Evolutionary conservation across 2,329 filamentous ascomycete species (phyloP).

Genomic region (Setomelanomma holmii): DNA sequence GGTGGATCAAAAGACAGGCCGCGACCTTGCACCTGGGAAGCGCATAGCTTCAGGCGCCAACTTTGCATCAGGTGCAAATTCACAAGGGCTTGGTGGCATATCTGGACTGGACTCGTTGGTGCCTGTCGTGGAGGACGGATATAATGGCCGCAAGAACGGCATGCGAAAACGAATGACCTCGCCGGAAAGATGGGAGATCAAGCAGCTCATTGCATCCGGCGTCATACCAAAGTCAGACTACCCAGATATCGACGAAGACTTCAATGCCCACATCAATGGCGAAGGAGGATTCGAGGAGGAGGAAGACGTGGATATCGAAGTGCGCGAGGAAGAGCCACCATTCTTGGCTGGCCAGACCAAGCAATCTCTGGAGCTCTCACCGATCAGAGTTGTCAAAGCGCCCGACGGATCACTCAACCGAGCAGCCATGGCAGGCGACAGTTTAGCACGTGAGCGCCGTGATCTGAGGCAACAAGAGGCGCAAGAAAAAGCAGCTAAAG

Average conservation of each 20-base stretch:
- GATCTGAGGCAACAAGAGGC: constrained; percentile 89
- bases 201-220: constrained; percentile 93
- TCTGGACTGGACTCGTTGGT: constrained; percentile 59
- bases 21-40: constrained; percentile 79
- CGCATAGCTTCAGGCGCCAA: constrained; percentile 69
- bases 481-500: constrained; percentile 77
- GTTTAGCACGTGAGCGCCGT: constrained; percentile 85
- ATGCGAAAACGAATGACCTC: constrained; percentile 94
- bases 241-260: constrained; percentile 92
- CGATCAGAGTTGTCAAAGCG: constrained; percentile 95
- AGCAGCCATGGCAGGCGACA: constrained; percentile 91
- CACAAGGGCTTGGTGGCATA: constrained; percentile 75
- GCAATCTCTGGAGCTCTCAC: constrained; percentile 91
- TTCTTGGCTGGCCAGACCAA: constrained; percentile 97
- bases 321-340: constrained; percentile 93
- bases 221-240: constrained; percentile 93
- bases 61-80: constrained; percentile 74
- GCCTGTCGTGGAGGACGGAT: constrained; percentile 69
- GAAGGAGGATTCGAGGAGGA: constrained; percentile 91
- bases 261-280: constrained; percentile 83
- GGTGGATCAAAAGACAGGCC: constrained; percentile 87
- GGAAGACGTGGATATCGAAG: constrained; percentile 96
- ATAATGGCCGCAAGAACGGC: constrained; percentile 52
- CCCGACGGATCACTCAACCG: constrained; percentile 98
- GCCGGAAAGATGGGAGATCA: constrained; percentile 96